Conservation (phyloP, 495 filamentous ascomycete genomes). For the Aspergillus nanangensis region DNA sequence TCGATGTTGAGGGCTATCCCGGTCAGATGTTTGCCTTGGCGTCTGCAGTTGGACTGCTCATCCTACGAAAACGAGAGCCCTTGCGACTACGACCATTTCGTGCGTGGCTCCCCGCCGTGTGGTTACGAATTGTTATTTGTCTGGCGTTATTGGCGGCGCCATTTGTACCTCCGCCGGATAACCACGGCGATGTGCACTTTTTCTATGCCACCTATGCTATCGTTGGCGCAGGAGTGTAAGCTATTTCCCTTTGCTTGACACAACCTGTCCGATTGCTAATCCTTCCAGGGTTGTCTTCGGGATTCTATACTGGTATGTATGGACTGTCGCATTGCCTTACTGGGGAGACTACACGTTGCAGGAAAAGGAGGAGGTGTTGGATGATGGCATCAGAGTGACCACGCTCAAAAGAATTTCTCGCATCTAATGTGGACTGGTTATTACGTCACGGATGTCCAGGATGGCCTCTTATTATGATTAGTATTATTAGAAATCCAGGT, state of each 20-base stretch:
- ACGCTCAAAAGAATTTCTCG: slow-evolving; percentile 37
- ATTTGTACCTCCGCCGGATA: slow-evolving; percentile 42
- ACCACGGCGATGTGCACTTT: slow-evolving; percentile 51
- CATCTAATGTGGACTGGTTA: neutral
- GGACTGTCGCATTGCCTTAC: slow-evolving; percentile 59
- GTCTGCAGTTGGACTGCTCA: slow-evolving; percentile 53
- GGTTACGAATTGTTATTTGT: slow-evolving; percentile 32
- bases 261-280: slow-evolving; percentile 5
- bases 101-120: slow-evolving; percentile 52
- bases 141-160: slow-evolving; percentile 30
- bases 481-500: neutral
- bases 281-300: slow-evolving; percentile 51
- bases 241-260: slow-evolving; percentile 10
- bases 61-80: slow-evolving; percentile 56
- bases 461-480: neutral
- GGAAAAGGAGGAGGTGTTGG: slow-evolving; percentile 50
- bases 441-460: too few species aligned
- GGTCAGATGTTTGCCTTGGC: slow-evolving; percentile 58
- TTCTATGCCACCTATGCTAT: slow-evolving; percentile 71
- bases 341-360: slow-evolving; percentile 56
- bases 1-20: slow-evolving; percentile 69
- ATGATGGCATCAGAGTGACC: slow-evolving; percentile 58
- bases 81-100: slow-evolving; percentile 64
- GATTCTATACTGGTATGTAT: slow-evolving; percentile 67
- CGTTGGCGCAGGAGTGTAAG: slow-evolving; percentile 66